Evolutionary conservation across 768 basidiomycete species (phyloP), one percentile per base, ranked within the genome.

Genomic region (Rhizopogon roseolus): DNA sequence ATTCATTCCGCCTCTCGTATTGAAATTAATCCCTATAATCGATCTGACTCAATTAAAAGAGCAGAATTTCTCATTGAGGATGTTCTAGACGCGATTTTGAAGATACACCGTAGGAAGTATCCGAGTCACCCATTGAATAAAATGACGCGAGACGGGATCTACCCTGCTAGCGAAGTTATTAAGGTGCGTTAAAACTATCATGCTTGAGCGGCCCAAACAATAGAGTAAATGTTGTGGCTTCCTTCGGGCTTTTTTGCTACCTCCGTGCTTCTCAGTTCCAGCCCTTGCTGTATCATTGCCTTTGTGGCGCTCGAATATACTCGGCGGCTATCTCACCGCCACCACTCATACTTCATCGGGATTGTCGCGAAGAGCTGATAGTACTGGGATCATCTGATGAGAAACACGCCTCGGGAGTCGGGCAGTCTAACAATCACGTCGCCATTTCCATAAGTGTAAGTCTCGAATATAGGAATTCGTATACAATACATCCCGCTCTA

Each of bases 211-310:
- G 29, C 17, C n/a, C 29, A 19, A 13, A 19, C 17, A 5, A 34
- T 8, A 7, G 9, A 32, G 29, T 64, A 58, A 63, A 58, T 59
- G 52, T 22, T 42, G 60, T 59, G 54, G 59, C 37, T 41, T 41
- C 17, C 67, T 64, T 70, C 66, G 66, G 66, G 70, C 66, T 70
- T 67, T 40, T 61, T 53, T 50, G 39, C 60, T 68, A 67, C 66
- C 58, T 64, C 66, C 66, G 68, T 67, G 55, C 68, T 67, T 68
- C 68, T 62, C 34, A 48, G 58, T 55, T 50, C 57, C 56, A 54
- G 50, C 58, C 53, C 54, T 54, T 56, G 55, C 57, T 56, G 45
- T 42, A 44, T 54, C 56, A 44, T 58, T 53, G 49, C 17, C 66
- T 68, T 70, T 58, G 68, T 67, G 68, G 68, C 66, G 62, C 57